Conservation (phyloP, 1,284 basidiomycete species). For the Kwoniella shivajii region DNA sequence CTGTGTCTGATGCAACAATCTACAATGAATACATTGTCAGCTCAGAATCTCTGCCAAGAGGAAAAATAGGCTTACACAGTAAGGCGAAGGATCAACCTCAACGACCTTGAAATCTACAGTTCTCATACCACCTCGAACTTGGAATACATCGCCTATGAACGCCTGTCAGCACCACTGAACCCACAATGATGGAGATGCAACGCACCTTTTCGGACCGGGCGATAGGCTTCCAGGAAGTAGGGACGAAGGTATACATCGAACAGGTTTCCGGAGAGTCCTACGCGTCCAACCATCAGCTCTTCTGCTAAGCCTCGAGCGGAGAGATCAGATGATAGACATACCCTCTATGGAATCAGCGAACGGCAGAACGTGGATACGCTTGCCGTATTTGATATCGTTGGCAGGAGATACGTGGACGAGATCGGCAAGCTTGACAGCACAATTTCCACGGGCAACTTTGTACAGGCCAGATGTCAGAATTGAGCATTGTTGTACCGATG, state of each 20-base stretch:
- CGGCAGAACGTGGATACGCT: constrained; percentile 90
- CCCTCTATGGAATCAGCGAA: constrained; percentile 99
- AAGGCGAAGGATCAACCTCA: constrained; percentile 48
- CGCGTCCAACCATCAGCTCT: no score
- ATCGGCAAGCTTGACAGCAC: constrained; percentile 96
- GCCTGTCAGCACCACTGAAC: constrained; percentile 52
- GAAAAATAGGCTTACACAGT: constrained; percentile 36
- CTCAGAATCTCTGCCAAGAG: background rate
- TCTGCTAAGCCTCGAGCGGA: background rate
- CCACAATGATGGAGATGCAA: no score
- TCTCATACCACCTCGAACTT: constrained; percentile 95
- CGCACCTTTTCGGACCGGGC: constrained; percentile 50
- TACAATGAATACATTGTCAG: constrained; percentile 6
- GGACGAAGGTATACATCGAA: constrained; percentile 99
- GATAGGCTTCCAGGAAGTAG: constrained; percentile 89
- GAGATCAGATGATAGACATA: no score
- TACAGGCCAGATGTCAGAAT: constrained; percentile 1
- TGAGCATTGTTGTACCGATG: background rate
- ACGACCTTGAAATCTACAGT: constrained; percentile 94
- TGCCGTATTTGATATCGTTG: constrained; percentile 98
- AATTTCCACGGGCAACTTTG: constrained; percentile 97
- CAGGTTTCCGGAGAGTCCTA: constrained; percentile 89
- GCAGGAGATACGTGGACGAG: constrained; percentile 94
- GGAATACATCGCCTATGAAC: constrained; percentile 92
- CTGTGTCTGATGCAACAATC: constrained; percentile 51